These are phyloP conservation scores for Russula emetica DNA, from an alignment of 768 basidiomycete genomes.

Conservation along the genomic window DNA sequence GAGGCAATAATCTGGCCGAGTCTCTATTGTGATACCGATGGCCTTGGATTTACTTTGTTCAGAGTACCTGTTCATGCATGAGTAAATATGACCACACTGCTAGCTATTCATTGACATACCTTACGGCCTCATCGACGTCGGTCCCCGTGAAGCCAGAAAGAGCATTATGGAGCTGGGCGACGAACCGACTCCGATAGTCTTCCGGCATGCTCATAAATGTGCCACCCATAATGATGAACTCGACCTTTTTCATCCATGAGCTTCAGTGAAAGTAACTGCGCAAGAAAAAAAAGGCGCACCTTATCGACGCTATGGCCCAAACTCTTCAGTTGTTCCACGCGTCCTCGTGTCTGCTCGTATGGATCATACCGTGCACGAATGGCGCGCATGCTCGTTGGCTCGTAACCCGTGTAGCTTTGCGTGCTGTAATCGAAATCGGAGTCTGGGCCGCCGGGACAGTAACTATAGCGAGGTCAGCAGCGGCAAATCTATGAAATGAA, in stretches of 20 bases:
- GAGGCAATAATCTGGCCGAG: slow-evolving; percentile 95
- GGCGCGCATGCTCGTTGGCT: slow-evolving; percentile 98
- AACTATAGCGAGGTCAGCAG: slow-evolving; percentile 44
- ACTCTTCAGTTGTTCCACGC: slow-evolving; percentile 92
- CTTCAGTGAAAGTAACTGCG: not conserved
- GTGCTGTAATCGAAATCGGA: slow-evolving; percentile 99
- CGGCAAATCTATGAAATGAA: not conserved
- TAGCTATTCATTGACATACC: slow-evolving; percentile 40
- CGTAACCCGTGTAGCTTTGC: slow-evolving; percentile 91
- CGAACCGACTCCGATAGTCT: slow-evolving; percentile 87
- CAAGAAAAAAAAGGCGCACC: slow-evolving; percentile 41
- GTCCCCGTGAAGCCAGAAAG: slow-evolving; percentile 90
- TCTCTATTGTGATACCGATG: slow-evolving; percentile 98
- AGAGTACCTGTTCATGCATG: slow-evolving; percentile 59
- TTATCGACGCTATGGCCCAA: slow-evolving; percentile 98
- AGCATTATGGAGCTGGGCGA: slow-evolving; percentile 96
- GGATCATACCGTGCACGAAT: slow-evolving; percentile 96
- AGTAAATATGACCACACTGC: not conserved
- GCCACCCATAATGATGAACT: slow-evolving; percentile 96
- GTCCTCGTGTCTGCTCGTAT: slow-evolving; percentile 92
- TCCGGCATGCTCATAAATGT: slow-evolving; percentile 99
- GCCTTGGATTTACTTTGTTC: slow-evolving; percentile 98
- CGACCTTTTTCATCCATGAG: slow-evolving; percentile 44
- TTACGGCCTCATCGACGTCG: slow-evolving; percentile 94
- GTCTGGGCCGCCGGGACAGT: slow-evolving; percentile 98